Percentiles rank a stretch among this genome's conserved stretches.
phyloP scores from a whole-genome alignment of 768 basidiomycete genomes.

The Megacollybia marginata region DNA sequence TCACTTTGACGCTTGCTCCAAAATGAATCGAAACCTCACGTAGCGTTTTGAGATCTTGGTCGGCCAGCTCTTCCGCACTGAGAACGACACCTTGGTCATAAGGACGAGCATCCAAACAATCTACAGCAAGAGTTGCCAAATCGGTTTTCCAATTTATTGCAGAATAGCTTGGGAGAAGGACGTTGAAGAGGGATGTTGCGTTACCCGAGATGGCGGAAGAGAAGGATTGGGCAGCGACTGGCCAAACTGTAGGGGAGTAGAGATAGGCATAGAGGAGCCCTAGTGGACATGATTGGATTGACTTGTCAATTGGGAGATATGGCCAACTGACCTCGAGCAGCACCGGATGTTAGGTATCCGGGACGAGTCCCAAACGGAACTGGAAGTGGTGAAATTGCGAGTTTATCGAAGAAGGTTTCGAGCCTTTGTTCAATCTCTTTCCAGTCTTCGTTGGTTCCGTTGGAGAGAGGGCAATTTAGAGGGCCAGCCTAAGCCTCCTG shows the following conservation, averaged over 20 bases:
- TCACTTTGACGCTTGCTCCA: slow-evolving; percentile 10
- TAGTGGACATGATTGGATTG: not conserved
- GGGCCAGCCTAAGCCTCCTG: slow-evolving; percentile 10
- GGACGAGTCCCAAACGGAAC: slow-evolving; percentile 10
- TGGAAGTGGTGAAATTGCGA: slow-evolving; percentile 10
- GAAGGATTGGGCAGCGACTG: slow-evolving; percentile 7
- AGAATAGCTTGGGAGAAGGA: not conserved
- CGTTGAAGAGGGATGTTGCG: slow-evolving; percentile 13
- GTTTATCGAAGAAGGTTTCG: slow-evolving; percentile 14
- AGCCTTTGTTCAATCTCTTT: slow-evolving; percentile 8
- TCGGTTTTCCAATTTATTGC: slow-evolving; percentile 3
- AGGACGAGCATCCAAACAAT: slow-evolving; percentile 15
- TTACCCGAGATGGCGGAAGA: slow-evolving; percentile 13
- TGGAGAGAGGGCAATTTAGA: slow-evolving; percentile 9
- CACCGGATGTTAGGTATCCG: slow-evolving; percentile 15
- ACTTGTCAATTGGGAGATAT: too few relatives aligned
- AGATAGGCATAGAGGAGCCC: slow-evolving; percentile 11
- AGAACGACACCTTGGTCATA: slow-evolving; percentile 3
- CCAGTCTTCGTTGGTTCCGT: slow-evolving; percentile 5
- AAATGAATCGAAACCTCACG: slow-evolving; percentile 14
- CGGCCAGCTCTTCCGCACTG: slow-evolving; percentile 7
- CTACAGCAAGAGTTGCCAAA: slow-evolving; percentile 13
- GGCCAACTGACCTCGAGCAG: slow-evolving; percentile 9
- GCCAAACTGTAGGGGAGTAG: slow-evolving; percentile 10
- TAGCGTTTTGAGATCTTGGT: slow-evolving; percentile 5